Evolutionary conservation across 805 yeast genomes (phyloP).

Genomic region (Scheffersomyces amazonensis): DNA sequence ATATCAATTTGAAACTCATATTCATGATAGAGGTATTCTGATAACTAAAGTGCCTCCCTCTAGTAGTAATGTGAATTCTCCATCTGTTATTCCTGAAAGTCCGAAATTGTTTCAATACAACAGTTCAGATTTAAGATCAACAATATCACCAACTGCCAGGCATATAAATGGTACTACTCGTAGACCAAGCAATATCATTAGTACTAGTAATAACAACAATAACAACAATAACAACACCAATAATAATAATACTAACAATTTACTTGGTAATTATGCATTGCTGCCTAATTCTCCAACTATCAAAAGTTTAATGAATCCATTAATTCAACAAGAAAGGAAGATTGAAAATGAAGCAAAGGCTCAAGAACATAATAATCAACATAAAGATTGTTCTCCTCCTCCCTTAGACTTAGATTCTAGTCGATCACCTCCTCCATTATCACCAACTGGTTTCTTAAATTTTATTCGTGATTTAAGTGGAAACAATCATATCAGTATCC

Average conservation of each 20-base stretch:
- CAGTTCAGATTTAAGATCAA: constrained; percentile 10
- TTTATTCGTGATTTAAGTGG: constrained; percentile 21
- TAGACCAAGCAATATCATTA: no score
- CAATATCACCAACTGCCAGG: neutral
- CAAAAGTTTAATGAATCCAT: constrained; percentile 8
- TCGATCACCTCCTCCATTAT: constrained; percentile 5
- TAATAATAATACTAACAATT: neutral
- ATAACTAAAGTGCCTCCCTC: neutral
- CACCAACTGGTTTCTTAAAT: constrained; percentile 22
- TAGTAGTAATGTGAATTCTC: neutral
- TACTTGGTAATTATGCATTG: neutral
- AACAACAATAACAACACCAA: neutral
- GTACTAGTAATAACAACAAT: neutral
- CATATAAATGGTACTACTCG: no score
- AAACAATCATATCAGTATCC: no score
- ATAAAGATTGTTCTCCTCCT: neutral
- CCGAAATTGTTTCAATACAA: constrained; percentile 1
- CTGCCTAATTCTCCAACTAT: constrained; percentile 9
- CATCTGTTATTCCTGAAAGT: neutral
- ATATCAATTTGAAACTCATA: neutral
- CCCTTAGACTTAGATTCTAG: neutral
- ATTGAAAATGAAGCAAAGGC: neutral
- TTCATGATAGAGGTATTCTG: constrained; percentile 1
- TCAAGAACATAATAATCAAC: neutral
- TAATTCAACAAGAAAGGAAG: neutral